Conservation (phyloP, 768 basidiomycete genomes). For the Leccinellum rugosiceps region DNA sequence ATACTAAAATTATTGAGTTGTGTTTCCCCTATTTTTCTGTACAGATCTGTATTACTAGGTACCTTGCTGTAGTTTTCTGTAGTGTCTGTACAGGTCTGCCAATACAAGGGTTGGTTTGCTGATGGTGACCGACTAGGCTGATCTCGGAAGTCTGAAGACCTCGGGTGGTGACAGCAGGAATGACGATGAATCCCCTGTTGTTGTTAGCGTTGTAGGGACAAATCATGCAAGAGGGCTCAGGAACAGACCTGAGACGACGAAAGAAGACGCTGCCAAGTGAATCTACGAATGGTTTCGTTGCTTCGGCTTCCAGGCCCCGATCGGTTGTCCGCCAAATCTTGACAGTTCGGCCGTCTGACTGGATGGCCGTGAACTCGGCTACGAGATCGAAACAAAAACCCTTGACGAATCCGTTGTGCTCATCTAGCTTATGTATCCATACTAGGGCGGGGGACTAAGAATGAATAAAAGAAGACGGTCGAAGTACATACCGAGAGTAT, state of each 20-base stretch:
- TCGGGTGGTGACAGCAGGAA: conserved; percentile 91
- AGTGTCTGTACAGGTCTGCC: no score
- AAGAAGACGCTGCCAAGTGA: conserved; percentile 96
- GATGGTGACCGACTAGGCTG: conserved; percentile 95
- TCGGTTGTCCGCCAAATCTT: conserved; percentile 96
- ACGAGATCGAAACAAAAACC: conserved; percentile 99
- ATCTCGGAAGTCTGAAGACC: conserved; percentile 89
- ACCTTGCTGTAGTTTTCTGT: no score
- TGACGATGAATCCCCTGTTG: conserved; percentile 93
- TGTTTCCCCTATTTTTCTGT: no score
- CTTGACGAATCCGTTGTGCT: conserved; percentile 96
- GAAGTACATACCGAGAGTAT: conserved; percentile 67
- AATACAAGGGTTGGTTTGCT: no score
- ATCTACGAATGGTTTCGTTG: conserved; percentile 88
- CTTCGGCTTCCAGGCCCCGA: conserved; percentile 82
- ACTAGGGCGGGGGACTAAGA: conserved; percentile 45
- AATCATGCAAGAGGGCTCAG: not conserved
- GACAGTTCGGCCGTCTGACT: conserved; percentile 94
- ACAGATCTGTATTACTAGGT: no score
- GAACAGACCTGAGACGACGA: conserved; percentile 71
- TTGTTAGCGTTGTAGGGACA: conserved; percentile 89
- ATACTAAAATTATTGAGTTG: no score
- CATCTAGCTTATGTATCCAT: conserved; percentile 76
- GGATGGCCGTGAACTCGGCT: conserved; percentile 95
- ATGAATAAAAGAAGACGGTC: not conserved